phyloP scores from a whole-genome alignment of 2,329 filamentous ascomycete species.

The Botryosphaeria dothidea region DNA sequence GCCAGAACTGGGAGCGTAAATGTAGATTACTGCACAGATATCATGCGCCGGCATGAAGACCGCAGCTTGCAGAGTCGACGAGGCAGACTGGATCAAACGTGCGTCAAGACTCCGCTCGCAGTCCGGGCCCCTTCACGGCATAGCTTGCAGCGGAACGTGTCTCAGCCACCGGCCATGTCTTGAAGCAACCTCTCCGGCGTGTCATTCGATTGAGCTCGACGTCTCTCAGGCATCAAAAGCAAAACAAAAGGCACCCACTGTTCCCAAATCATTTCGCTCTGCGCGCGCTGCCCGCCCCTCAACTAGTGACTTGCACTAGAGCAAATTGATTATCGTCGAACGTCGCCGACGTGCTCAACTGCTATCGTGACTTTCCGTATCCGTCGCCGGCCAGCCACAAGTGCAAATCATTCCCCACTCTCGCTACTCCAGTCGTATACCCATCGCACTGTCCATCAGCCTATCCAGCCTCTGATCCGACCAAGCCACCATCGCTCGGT shows the following conservation, averaged over 20 bases:
- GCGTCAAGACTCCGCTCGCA: conserved; percentile 16
- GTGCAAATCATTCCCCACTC: conserved; percentile 13
- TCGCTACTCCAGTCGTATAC: conserved; percentile 16
- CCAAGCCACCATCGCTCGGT: conserved; percentile 11
- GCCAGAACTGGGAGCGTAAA: conserved; percentile 9
- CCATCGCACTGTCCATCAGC: conserved; percentile 15
- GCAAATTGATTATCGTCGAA: not conserved
- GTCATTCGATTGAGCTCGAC: not conserved
- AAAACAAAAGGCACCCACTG: conserved; percentile 6
- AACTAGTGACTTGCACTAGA: not conserved
- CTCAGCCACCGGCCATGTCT: conserved; percentile 14
- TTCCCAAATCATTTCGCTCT: not conserved
- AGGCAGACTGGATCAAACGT: conserved; percentile 7
- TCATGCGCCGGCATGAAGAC: conserved; percentile 14
- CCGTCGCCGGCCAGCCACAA: conserved; percentile 1
- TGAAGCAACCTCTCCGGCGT: conserved; percentile 4
- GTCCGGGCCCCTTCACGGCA: not conserved
- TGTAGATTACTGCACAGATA: conserved; percentile 16
- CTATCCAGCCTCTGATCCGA: conserved; percentile 13
- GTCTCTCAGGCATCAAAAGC: not conserved
- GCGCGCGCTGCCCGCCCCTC: not conserved
- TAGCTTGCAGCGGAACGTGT: conserved; percentile 17
- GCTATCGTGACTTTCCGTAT: conserved; percentile 19
- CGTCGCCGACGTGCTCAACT: not conserved
- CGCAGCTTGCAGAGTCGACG: not conserved